Base-by-base conservation (phyloP, 2,329 filamentous ascomycete genomes). In the Pestalotiopsis sp. region DNA sequence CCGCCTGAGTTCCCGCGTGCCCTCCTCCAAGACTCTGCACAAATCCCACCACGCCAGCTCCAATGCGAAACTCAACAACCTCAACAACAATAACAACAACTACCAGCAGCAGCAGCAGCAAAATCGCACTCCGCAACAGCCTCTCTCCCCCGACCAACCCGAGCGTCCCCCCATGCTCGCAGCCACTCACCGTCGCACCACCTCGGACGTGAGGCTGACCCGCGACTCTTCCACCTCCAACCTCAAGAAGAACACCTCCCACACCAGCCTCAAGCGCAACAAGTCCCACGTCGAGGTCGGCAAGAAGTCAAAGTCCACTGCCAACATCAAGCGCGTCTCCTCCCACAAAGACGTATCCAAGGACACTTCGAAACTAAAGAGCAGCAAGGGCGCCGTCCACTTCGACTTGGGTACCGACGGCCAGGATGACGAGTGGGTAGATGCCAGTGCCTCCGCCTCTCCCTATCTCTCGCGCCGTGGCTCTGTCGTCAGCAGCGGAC, bases 381-480 rank as follows among this genome's bases (percentile, higher is more conserved):
- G 79, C 64, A 66, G 77, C 38, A 88, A 86, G 75, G 78, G 79
- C 31, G 85, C 87, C 71, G 89, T 91, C 39, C 89, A 90, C 75
- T 91, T 91, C 73, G 88, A 90, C 73, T 82, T 91, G 66, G 89
- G 89, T 66, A 85, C 82, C 74, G 83, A 84, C 75, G 79, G 77
- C 27, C 75, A 81, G 73, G 80, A 82, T 52, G 85, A 88, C 66
- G 66, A 67, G 80, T 91, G 90, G 90, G 87, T 91, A 57, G 90
- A 92, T 78, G 88, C 89, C 69, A 91, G 88, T 78, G 85, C 84
- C 61, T 90, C 87, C 68, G 89, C 88, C 65, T 90, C 88, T 12
- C 89, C 89, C 4, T 86, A 88, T 70, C 79, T 87, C 60, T 86
- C 85, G 13, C 79, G 85, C 68, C 81, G 82, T 74, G 77, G 84